Percentiles rank a stretch among this genome's conserved stretches.
Conservation (phyloP, 768 basidiomycete species). For the Russula sp. region DNA sequence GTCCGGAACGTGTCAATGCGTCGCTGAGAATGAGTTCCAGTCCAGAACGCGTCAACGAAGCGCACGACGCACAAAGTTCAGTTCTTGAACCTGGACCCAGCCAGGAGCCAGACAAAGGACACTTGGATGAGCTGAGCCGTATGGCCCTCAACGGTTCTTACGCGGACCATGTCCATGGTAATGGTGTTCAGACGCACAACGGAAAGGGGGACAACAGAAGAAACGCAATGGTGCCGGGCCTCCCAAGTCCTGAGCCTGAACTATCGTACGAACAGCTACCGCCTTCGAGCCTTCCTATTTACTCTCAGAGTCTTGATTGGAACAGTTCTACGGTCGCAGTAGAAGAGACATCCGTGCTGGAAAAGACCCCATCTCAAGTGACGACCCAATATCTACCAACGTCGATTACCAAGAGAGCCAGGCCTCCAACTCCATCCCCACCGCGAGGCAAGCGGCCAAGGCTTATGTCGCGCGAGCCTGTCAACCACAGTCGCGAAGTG, state of each 20-base stretch:
- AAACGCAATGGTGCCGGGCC: background rate
- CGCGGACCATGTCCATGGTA: background rate
- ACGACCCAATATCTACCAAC: background rate
- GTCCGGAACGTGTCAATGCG: background rate
- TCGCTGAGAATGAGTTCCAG: background rate
- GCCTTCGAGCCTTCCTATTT: constrained; percentile 23
- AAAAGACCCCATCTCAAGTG: background rate
- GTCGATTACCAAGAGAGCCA: constrained; percentile 7
- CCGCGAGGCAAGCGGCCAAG: constrained; percentile 8
- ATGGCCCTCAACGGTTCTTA: constrained; percentile 19
- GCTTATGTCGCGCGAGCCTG: constrained; percentile 9
- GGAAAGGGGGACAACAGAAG: background rate
- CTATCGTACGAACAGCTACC: constrained; percentile 9
- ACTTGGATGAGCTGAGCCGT: constrained; percentile 7
- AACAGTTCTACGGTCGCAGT: background rate
- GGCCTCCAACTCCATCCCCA: constrained; percentile 4
- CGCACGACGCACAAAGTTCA: background rate
- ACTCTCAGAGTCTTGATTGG: constrained; percentile 13
- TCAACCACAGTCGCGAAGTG: background rate
- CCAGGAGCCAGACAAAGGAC: background rate
- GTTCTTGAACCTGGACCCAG: background rate
- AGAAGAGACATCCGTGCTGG: constrained; percentile 3
- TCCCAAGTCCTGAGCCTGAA: background rate
- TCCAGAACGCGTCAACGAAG: constrained; percentile 3
- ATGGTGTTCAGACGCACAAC: background rate